A percentile compares a stretch with the other conserved stretches of the same genome.
Conservation (phyloP, 441 rosid genomes). For the Pelargonium fulgidum region DNA sequence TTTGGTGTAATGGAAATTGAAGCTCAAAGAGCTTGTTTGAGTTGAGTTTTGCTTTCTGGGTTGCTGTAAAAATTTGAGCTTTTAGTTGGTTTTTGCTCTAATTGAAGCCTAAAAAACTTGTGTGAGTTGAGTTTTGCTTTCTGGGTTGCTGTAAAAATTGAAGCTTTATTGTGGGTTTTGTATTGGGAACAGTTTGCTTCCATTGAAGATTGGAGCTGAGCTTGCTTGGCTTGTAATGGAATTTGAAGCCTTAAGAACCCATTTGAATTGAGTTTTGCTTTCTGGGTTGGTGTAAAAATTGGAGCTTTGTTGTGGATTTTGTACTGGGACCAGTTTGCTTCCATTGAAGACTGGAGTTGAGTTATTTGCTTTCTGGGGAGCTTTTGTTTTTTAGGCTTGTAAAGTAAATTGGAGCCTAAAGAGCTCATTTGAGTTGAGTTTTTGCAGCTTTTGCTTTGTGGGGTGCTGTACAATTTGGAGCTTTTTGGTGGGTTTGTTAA, state of each 20-base stretch:
- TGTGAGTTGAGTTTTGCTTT: too few relatives aligned
- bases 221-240: neutral
- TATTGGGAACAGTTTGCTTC: neutral
- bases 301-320: constrained; percentile 2
- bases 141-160: too few relatives aligned
- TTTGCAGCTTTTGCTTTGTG: neutral
- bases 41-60: constrained; percentile 5
- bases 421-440: too few relatives aligned
- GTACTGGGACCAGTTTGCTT: neutral
- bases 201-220: neutral
- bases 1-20: constrained; percentile 3
- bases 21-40: constrained; percentile 3
- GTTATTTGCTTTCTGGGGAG: neutral
- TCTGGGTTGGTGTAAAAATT: constrained; percentile 10
- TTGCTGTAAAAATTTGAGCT: constrained; percentile 3
- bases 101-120: too few relatives aligned
- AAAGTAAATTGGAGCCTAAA: too few relatives aligned
- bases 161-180: neutral
- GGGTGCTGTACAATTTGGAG: constrained; percentile 13
- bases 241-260: constrained; percentile 4
- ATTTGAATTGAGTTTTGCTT: neutral
- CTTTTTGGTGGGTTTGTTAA: constrained; percentile 12
- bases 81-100: too few relatives aligned
- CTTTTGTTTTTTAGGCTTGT: too few relatives aligned
- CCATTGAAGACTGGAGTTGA: constrained; percentile 6